Conservation (phyloP, 305 asterid genomes). For the Euphrasia arctica region DNA sequence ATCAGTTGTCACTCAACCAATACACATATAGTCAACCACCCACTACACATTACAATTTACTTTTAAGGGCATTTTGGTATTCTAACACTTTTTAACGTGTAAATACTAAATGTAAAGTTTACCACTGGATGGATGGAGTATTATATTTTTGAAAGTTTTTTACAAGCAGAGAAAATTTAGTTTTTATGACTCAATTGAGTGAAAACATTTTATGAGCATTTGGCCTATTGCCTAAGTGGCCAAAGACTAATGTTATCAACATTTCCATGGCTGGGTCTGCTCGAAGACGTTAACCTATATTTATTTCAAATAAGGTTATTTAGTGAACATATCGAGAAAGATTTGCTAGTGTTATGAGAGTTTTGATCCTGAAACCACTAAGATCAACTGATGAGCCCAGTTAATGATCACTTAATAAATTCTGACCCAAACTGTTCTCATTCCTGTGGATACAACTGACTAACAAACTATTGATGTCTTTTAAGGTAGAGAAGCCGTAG, state of each 20-base stretch:
- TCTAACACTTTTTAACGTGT: too few relatives aligned
- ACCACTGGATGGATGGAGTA: background rate
- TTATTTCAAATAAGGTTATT: background rate
- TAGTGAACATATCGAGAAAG: slow-evolving; percentile 1
- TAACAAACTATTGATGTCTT: background rate
- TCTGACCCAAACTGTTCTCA: background rate
- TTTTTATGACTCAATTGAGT: background rate
- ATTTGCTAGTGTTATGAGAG: slow-evolving; percentile 2
- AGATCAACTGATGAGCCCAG: slow-evolving; percentile 2
- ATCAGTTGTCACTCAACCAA: too few relatives aligned
- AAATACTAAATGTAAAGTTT: too few relatives aligned
- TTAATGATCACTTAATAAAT: background rate
- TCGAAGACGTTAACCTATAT: background rate
- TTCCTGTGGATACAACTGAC: slow-evolving; percentile 2
- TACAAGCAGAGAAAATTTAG: background rate
- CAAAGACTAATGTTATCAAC: background rate
- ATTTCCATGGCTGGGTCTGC: background rate
- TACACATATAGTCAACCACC: too few relatives aligned
- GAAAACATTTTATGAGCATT: slow-evolving; percentile 3
- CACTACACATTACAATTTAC: too few relatives aligned
- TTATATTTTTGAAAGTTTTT: background rate
- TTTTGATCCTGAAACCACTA: slow-evolving; percentile 13
- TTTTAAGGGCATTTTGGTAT: too few relatives aligned
- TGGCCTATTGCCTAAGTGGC: background rate
- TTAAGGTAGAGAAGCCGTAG: slow-evolving; percentile 1